Evolutionary conservation across 2,329 filamentous ascomycete species (phyloP).

Genomic region (Simplicillium sp.): DNA sequence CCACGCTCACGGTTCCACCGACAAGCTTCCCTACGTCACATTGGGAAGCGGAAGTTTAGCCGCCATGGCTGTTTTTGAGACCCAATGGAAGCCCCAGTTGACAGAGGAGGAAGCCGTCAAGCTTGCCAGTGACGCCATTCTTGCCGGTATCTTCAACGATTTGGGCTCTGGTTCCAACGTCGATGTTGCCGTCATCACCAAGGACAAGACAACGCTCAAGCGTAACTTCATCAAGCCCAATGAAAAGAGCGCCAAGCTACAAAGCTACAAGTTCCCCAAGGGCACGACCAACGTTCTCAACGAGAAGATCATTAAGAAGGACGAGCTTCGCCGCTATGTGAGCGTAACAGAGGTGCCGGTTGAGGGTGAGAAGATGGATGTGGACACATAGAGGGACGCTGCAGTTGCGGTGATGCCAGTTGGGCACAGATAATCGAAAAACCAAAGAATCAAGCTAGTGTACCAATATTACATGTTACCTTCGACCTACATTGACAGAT

Average conservation of each 20-base stretch:
- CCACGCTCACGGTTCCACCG: constrained; percentile 94
- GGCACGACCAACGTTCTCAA: constrained; percentile 95
- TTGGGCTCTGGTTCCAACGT: constrained; percentile 95
- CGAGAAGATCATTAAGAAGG: constrained; percentile 90
- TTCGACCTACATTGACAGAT: too few species aligned
- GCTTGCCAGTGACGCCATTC: constrained; percentile 76
- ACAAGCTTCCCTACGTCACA: constrained; percentile 98
- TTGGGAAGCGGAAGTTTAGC: constrained; percentile 96
- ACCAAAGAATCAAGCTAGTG: neutral
- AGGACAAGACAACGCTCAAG: constrained; percentile 88
- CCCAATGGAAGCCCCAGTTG: constrained; percentile 77
- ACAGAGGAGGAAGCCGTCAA: constrained; percentile 73
- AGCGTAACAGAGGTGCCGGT: constrained; percentile 78
- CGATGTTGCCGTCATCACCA: constrained; percentile 90
- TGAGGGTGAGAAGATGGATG: constrained; percentile 61
- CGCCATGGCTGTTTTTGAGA: constrained; percentile 97
- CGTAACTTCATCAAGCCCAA: constrained; percentile 92
- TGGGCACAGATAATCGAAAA: constrained; percentile 2
- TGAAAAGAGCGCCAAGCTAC: constrained; percentile 79
- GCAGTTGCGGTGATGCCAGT: neutral
- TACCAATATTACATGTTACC: too few species aligned
- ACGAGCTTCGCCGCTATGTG: constrained; percentile 89
- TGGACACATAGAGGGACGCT: constrained; percentile 45
- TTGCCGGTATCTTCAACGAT: constrained; percentile 98
- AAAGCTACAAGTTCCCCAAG: constrained; percentile 82